Conservation (phyloP, 352 stramenopile species). For the Globisporangium uncinulatum region DNA sequence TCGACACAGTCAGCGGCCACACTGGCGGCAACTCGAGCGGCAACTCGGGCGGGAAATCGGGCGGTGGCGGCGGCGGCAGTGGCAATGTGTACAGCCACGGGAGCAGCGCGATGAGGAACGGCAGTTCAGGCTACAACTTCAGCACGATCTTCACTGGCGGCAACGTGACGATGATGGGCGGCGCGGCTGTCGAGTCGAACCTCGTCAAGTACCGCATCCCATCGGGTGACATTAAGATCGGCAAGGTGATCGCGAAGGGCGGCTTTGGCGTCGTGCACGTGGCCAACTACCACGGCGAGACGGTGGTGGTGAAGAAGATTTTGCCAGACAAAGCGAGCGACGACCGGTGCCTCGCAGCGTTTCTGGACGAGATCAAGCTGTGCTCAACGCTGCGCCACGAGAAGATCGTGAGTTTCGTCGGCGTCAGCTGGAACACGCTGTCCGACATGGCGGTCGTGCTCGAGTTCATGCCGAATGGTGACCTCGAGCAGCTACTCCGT, state of each 20-base stretch:
- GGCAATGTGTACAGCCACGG: conserved; percentile 14
- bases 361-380: conserved; percentile 84
- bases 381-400: conserved; percentile 70
- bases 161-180: conserved; percentile 52
- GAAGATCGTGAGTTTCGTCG: conserved; percentile 79
- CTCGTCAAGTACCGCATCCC: conserved; percentile 77
- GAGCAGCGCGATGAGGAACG: conserved; percentile 10
- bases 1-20: conserved; percentile 8
- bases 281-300: conserved; percentile 45
- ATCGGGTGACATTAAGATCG: conserved; percentile 49
- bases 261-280: conserved; percentile 75
- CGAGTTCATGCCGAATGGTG: conserved; percentile 75
- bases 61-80: conserved; percentile 7
- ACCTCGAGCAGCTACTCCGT: conserved; percentile 69
- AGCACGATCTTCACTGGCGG: conserved; percentile 51
- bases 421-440: conserved; percentile 84
- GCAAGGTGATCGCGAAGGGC: conserved; percentile 62
- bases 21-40: conserved; percentile 11
- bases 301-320: conserved; percentile 81
- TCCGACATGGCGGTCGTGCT: conserved; percentile 76
- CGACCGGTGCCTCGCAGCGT: conserved; percentile 56
- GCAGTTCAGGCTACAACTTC: conserved; percentile 22
- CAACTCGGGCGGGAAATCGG: background rate
- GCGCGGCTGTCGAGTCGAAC: conserved; percentile 43
- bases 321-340: conserved; percentile 77